A percentile compares a stretch with the other conserved stretches of the same genome.
Evolutionary conservation across 345 rosid genomes (phyloP).

Genomic region (Clausena lansium): DNA sequence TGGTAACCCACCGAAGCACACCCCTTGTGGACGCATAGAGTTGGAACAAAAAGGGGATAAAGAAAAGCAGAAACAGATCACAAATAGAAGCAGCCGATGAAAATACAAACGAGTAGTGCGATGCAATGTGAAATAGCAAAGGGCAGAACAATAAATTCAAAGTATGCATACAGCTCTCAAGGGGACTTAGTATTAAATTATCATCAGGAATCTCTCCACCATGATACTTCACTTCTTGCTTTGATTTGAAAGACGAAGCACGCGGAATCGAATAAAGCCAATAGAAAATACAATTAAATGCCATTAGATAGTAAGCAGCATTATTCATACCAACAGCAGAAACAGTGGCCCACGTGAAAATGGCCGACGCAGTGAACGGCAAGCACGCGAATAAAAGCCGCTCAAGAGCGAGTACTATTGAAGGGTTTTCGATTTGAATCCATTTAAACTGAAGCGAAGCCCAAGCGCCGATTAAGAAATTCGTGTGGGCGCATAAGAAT

Average conservation of each 20-base stretch:
- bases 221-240: constrained; percentile 80
- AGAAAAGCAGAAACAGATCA: constrained; percentile 83
- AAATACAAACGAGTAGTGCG: constrained; percentile 77
- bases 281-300: constrained; percentile 81
- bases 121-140: constrained; percentile 74
- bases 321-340: constrained; percentile 89
- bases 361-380: constrained; percentile 71
- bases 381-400: constrained; percentile 83
- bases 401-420: constrained; percentile 84
- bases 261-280: constrained; percentile 87
- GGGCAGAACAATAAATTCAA: constrained; percentile 82
- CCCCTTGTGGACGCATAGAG: constrained; percentile 92
- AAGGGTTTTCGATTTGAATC: constrained; percentile 89
- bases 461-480: constrained; percentile 87
- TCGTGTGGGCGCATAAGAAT: constrained; percentile 72
- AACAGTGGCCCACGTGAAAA: constrained; percentile 95
- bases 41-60: constrained; percentile 84
- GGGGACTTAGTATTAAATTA: constrained; percentile 64
- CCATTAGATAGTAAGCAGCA: constrained; percentile 78
- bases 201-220: constrained; percentile 95
- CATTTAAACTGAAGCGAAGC: constrained; percentile 96
- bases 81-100: constrained; percentile 65
- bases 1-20: constrained; percentile 94
- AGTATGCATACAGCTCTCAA: constrained; percentile 82
- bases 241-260: constrained; percentile 79